Base-by-base conservation (phyloP, 1,139 yeast genomes). In the Geotrichum restrictum region DNA sequence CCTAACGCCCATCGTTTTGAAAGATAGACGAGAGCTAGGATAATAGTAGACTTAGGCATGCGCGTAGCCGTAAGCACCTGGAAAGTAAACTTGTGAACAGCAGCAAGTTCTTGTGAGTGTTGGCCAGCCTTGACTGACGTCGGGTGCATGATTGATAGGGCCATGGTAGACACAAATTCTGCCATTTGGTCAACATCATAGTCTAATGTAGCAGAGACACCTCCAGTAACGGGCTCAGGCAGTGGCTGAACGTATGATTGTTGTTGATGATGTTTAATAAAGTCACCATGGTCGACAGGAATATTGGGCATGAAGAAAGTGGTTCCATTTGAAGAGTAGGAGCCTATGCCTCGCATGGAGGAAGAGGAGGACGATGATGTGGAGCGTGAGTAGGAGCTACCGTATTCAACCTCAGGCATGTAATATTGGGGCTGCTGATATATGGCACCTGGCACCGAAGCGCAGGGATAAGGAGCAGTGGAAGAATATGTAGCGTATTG, bases 41-140 rank as follows among this genome's bases (percentile, higher is more conserved):
- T 74, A 44, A 93, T 77, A 27, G 98, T 86, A 7, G 89, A 79
- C 60, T 82, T 80, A 29, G 97, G 95, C 60, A 93, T 75, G 60
- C 98, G 78, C 3, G 97, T 93, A n/a, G 97, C 95, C 58, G 83
- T 78, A 55, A 93, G 74, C 4, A 91, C 93, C 37, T 85, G 80
- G 52, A 77, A 75, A 22, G 88, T 73, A 60, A 82, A 80, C 58
- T 75, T 74, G 64, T 77, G 80, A 67, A 86, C 85, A 41, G 79
- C 76, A 36, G 73, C 71, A 56, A 68, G 70, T 61, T 78, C 65
- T 54, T 59, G 61, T 43, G 62, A 59, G 37, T 60, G 56, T 50
- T 58, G 60, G 47, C 45, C 48, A 13, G 53, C 44, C 44, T 57
- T 55, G 39, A 51, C 53, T 10, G 47, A 44, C 44, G 61, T 53